Evolutionary conservation across 331 rosid species (phyloP).

Genomic region (Telfairia occidentalis): DNA sequence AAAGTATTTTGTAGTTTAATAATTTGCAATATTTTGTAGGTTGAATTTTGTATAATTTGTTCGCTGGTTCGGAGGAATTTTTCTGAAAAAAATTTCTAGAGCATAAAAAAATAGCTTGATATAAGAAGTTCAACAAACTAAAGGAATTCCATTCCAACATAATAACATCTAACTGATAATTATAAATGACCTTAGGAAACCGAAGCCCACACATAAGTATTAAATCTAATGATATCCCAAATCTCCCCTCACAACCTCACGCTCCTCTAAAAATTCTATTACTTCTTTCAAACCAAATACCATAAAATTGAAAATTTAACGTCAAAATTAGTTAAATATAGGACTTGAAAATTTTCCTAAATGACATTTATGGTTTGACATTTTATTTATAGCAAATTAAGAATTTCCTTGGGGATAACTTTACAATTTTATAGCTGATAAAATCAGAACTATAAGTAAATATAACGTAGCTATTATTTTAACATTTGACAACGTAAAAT

Average conservation of each 20-base stretch:
- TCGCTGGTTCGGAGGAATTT: not conserved
- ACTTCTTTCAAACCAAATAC: no score
- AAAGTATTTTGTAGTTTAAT: not conserved
- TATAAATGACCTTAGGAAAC: no score
- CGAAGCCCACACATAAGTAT: no score
- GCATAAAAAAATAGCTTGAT: no score
- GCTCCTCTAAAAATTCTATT: no score
- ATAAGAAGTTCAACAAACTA: no score
- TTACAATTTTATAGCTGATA: not conserved
- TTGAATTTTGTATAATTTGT: not conserved
- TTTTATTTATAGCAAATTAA: not conserved
- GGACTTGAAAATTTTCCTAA: not conserved
- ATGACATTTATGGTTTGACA: not conserved
- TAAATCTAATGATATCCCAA: no score
- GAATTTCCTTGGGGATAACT: not conserved
- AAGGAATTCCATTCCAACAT: no score
- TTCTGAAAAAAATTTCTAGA: no score
- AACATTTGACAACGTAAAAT: not conserved
- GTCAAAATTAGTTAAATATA: not conserved
- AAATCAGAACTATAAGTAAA: not conserved
- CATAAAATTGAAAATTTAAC: no score
- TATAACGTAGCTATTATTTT: not conserved
- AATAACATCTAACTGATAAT: no score
- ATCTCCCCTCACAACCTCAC: no score
- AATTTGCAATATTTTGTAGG: not conserved